These are phyloP conservation scores for Rhodotorula babjevae DNA, from an alignment of 768 basidiomycete genomes.

Conservation along the genomic window DNA sequence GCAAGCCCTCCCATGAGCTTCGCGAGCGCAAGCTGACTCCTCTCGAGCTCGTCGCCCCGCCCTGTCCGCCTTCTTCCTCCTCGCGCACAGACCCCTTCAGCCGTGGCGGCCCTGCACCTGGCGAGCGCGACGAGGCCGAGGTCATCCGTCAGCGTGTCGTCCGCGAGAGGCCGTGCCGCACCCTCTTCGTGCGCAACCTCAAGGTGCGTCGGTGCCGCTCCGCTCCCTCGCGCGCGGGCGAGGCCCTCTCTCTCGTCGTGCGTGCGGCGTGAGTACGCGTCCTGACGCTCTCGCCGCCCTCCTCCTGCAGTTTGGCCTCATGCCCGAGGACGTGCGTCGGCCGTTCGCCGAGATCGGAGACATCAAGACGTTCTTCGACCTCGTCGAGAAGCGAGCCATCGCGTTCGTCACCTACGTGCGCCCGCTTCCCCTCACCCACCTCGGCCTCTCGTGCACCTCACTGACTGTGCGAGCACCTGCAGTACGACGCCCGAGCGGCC, in stretches of 20 bases:
- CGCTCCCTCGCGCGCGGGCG: too few relatives aligned
- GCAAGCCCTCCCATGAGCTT: too few relatives aligned
- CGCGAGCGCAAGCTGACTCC: too few relatives aligned
- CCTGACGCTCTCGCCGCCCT: not conserved
- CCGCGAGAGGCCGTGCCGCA: conserved; percentile 89
- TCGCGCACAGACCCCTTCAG: conserved; percentile 1
- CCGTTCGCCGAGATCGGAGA: conserved; percentile 90
- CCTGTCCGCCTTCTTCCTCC: not conserved
- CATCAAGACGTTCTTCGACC: conserved; percentile 94
- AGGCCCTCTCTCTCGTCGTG: too few relatives aligned
- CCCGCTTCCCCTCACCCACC: conserved; percentile 29
- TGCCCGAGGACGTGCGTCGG: conserved; percentile 64
- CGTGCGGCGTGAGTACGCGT: too few relatives aligned
- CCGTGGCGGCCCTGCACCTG: not conserved
- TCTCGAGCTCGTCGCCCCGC: too few relatives aligned
- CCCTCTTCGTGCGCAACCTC: conserved; percentile 94
- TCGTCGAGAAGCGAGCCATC: conserved; percentile 93
- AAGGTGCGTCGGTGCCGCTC: conserved; percentile 57
- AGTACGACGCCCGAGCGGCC: conserved; percentile 91
- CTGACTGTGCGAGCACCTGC: not conserved
- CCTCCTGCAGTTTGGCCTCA: conserved; percentile 20
- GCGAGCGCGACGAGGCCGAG: conserved; percentile 65
- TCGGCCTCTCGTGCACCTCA: not conserved
- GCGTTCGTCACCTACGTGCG: conserved; percentile 97
- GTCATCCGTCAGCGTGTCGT: conserved; percentile 91